phyloP scores from a whole-genome alignment of 2,329 filamentous ascomycete species.

The Coleophoma cylindrospora region DNA sequence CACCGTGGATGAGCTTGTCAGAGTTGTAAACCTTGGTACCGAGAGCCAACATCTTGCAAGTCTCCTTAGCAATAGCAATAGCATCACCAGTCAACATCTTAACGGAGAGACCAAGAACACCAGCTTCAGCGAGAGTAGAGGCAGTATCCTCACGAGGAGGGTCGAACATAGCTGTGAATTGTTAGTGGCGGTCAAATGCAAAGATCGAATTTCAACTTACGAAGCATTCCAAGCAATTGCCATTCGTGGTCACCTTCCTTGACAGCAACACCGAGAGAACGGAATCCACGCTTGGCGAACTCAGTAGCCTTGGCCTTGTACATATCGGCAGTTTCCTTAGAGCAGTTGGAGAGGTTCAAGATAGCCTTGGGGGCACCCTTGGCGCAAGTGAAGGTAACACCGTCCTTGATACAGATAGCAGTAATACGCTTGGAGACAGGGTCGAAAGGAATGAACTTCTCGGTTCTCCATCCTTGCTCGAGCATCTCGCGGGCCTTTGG shows the following conservation, averaged over 20 bases:
- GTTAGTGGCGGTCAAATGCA: not conserved
- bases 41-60: conserved; percentile 75
- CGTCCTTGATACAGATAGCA: conserved; percentile 61
- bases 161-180: conserved; percentile 59
- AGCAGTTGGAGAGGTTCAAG: conserved; percentile 63
- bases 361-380: conserved; percentile 77
- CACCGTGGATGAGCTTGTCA: conserved; percentile 70
- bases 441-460: conserved; percentile 75
- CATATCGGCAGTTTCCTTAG: conserved; percentile 56
- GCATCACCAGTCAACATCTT: conserved; percentile 82
- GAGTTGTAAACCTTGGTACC: conserved; percentile 81
- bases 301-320: conserved; percentile 71
- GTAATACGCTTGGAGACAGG: conserved; percentile 78
- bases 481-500: conserved; percentile 74
- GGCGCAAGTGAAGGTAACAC: conserved; percentile 66
- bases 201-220: not conserved
- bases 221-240: conserved; percentile 71
- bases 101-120: conserved; percentile 70
- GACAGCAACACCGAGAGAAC: conserved; percentile 72
- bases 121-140: conserved; percentile 72
- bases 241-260: conserved; percentile 69
- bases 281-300: conserved; percentile 75
- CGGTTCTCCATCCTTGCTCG: conserved; percentile 68
- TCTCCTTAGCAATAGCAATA: conserved; percentile 76
- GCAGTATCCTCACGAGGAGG: conserved; percentile 75